A percentile compares a stretch with the other conserved stretches of the same genome.
phyloP scores from a whole-genome alignment of 306 rosid species.

The Vigna angularis region DNA sequence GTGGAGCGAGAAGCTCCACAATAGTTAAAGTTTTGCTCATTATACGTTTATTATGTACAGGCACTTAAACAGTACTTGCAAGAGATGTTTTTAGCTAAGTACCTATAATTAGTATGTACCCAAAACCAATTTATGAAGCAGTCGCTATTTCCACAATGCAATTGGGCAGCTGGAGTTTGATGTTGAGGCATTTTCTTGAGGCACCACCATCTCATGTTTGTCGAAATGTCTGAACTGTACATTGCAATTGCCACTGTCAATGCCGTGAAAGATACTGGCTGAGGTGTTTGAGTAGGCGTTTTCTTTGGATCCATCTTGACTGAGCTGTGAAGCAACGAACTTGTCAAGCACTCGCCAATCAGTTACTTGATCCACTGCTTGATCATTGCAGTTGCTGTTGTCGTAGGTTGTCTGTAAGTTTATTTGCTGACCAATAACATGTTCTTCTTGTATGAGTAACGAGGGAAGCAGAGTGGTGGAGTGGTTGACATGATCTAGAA shows the following conservation, averaged over 20 bases:
- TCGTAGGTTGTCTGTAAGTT: slow-evolving; percentile 49
- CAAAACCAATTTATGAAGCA: not conserved
- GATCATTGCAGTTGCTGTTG: slow-evolving; percentile 44
- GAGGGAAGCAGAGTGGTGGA: slow-evolving; percentile 45
- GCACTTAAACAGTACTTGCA: slow-evolving; percentile 48
- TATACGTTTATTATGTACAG: slow-evolving; percentile 65
- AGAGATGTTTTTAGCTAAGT: slow-evolving; percentile 34
- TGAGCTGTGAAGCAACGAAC: slow-evolving; percentile 94
- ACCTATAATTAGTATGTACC: slow-evolving; percentile 56
- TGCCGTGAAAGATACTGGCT: slow-evolving; percentile 40
- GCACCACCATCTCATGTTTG: slow-evolving; percentile 61
- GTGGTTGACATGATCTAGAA: slow-evolving; percentile 51
- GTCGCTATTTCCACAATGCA: slow-evolving; percentile 67
- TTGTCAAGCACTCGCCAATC: slow-evolving; percentile 96
- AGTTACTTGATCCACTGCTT: slow-evolving; percentile 56
- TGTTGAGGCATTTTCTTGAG: slow-evolving; percentile 59
- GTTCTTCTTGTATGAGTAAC: slow-evolving; percentile 42
- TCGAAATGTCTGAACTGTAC: slow-evolving; percentile 51
- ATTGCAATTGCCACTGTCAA: slow-evolving; percentile 16
- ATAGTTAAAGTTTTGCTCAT: slow-evolving; percentile 52
- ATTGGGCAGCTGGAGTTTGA: slow-evolving; percentile 64
- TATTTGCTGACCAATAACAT: slow-evolving; percentile 39
- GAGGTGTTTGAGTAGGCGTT: slow-evolving; percentile 39
- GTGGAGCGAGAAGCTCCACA: slow-evolving; percentile 45
- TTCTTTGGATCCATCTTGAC: slow-evolving; percentile 67